phyloP scores from a whole-genome alignment of 768 basidiomycete species.

The Amanita polypyramis region DNA sequence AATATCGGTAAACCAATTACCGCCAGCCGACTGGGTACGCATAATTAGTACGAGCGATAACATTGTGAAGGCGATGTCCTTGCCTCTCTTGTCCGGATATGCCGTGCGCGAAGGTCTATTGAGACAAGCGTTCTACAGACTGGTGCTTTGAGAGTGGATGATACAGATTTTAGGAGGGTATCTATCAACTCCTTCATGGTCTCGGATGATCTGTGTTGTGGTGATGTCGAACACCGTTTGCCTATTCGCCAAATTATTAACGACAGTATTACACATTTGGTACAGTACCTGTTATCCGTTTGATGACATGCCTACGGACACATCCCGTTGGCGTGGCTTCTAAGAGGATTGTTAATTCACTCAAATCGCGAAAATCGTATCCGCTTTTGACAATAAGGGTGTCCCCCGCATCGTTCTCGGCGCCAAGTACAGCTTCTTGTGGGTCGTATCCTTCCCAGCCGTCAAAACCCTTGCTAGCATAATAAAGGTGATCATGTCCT shows the following conservation, averaged over 20 bases:
- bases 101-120: conserved; percentile 66
- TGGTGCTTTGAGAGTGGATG: conserved; percentile 58
- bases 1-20: conserved; percentile 84
- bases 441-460: conserved; percentile 60
- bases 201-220: conserved; percentile 46
- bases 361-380: conserved; percentile 82
- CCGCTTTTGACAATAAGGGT: conserved; percentile 78
- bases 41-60: not conserved
- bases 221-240: conserved; percentile 51
- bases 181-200: conserved; percentile 48
- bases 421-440: conserved; percentile 42
- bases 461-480: conserved; percentile 52
- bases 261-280: not conserved
- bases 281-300: conserved; percentile 40
- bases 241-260: conserved; percentile 28
- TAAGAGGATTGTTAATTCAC: conserved; percentile 60
- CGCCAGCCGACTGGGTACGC: conserved; percentile 43
- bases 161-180: conserved; percentile 57
- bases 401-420: conserved; percentile 63
- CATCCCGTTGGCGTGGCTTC: conserved; percentile 48
- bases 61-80: conserved; percentile 1
- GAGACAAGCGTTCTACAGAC: conserved; percentile 60
- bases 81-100: conserved; percentile 68
- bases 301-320: conserved; percentile 56
- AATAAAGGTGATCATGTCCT: conserved; percentile 86